Conservation (phyloP, 1,284 basidiomycete species). For the Fomitopsis betulina region DNA sequence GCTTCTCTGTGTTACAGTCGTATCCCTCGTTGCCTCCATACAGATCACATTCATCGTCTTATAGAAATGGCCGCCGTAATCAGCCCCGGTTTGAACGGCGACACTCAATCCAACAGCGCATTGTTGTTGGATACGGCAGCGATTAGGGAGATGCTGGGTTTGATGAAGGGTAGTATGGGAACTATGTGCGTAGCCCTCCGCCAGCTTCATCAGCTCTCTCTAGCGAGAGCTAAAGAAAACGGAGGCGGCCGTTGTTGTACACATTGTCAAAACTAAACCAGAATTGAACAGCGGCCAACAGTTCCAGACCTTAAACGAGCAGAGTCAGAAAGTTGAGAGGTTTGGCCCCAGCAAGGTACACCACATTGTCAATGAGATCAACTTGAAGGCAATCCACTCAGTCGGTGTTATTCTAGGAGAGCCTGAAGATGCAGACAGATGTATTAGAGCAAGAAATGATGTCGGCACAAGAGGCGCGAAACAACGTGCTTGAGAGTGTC, state of each 20-base stretch:
- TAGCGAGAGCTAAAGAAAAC: not conserved
- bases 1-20: not conserved
- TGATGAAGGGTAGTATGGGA: slow-evolving; percentile 16
- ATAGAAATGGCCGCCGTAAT: not conserved
- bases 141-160: slow-evolving; percentile 17
- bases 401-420: slow-evolving; percentile 17
- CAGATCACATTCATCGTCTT: not conserved
- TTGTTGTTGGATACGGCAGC: slow-evolving; percentile 11
- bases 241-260: not conserved
- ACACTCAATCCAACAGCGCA: not conserved
- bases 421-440: slow-evolving; percentile 29
- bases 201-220: not conserved
- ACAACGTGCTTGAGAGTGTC: slow-evolving; percentile 14
- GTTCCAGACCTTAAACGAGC: slow-evolving; percentile 27
- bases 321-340: slow-evolving; percentile 25
- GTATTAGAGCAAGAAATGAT: slow-evolving; percentile 32
- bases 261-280: not conserved
- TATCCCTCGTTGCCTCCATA: not conserved
- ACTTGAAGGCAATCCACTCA: not conserved
- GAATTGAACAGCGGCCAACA: slow-evolving; percentile 22
- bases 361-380: not conserved
- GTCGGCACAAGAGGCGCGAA: slow-evolving; percentile 29
- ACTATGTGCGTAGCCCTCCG: slow-evolving; percentile 15
- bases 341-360: slow-evolving; percentile 29
- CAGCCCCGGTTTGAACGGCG: too few relatives aligned